Conservation (phyloP, 73 alveolate genomes). For the Paramecium bursaria region DNA sequence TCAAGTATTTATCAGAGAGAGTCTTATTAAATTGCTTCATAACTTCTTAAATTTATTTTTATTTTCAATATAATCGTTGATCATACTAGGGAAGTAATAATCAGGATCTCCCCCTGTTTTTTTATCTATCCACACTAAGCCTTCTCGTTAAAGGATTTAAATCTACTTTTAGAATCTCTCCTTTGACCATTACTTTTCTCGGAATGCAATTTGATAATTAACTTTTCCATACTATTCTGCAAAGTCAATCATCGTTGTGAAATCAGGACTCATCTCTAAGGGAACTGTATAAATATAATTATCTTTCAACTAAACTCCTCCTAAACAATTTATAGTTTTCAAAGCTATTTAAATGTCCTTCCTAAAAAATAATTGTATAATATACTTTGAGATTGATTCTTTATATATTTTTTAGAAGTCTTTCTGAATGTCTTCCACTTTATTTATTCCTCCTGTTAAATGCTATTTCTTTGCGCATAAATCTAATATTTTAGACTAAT, state of each 20-base stretch:
- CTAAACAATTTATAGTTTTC: conserved; percentile 51
- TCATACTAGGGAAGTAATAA: conserved; percentile 63
- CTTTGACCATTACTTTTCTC: conserved; percentile 57
- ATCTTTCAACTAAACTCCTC: conserved; percentile 53
- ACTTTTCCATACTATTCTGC: conserved; percentile 66
- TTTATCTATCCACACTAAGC: conserved; percentile 70
- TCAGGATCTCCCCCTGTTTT: conserved; percentile 26
- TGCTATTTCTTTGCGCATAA: conserved; percentile 57
- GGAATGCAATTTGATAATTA: conserved; percentile 37
- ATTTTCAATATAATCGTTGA: conserved; percentile 50
- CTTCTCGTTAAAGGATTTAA: conserved; percentile 61
- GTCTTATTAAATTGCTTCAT: too few relatives aligned
- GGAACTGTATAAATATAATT: conserved; percentile 64
- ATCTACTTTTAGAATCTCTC: conserved; percentile 54
- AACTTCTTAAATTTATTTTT: conserved; percentile 22
- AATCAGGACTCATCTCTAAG: conserved; percentile 62
- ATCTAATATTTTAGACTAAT: conserved; percentile 58
- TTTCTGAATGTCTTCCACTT: conserved; percentile 30
- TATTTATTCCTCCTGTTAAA: conserved; percentile 63
- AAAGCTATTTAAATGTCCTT: conserved; percentile 61
- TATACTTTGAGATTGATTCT: conserved; percentile 32
- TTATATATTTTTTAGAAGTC: conserved; percentile 56
- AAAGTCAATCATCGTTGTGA: conserved; percentile 50
- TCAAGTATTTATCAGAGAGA: too few relatives aligned
- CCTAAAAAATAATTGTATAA: background rate